Evolutionary conservation across 2,329 filamentous ascomycete genomes (phyloP), one percentile per base, ranked within the genome.

Genomic region (Calonectria hongkongensis): DNA sequence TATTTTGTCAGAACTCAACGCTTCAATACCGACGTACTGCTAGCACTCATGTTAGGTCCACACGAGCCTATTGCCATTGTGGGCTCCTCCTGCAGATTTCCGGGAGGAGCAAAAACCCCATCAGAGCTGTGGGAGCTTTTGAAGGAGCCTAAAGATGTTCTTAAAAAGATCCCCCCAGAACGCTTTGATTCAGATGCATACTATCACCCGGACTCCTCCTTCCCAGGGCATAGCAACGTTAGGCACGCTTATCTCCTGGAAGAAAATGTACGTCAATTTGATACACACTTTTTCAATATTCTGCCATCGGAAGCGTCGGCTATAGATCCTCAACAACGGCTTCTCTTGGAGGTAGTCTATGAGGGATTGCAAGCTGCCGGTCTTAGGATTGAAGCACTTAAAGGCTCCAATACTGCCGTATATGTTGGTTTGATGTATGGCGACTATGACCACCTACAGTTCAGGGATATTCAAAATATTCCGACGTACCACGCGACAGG

Each of bases 321-420:
- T 9, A 79, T 82, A 72, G 81, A 83, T 30, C 81, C 81, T 2
- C 78, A 80, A 50, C 78, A 82, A 56, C 66, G 81, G 12, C 71
- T 79, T 54, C 70, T 77, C 33, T 74, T 81, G 3, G 79, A 82
- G 45, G 74, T 76, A 8, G 73, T 72, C 3, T 83, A 76, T 62
- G 79, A 81, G 64, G 73, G 73, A 16, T 68, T 81, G 27, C 76
- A 77, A 58, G 77, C 75, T 65, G 77, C 63, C 25, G 71, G 71
- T 21, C 36, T 66, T 7, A 51, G 25, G 3, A 60, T 66, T 10
- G 47, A 66, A 5, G 30, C 21, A 6, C n/a, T 66, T 3, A 39
- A 15, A 18, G 63, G 63, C 21, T 66, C 63, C 12, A 25, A 54
- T 18, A 66, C 63, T 13, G 47, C 30, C n/a, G 30, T 51, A 10